Evolutionary conservation across 2,329 filamentous ascomycete species (phyloP), one percentile per base, ranked within the genome.

Genomic region (Salinomyces thailandicus): DNA sequence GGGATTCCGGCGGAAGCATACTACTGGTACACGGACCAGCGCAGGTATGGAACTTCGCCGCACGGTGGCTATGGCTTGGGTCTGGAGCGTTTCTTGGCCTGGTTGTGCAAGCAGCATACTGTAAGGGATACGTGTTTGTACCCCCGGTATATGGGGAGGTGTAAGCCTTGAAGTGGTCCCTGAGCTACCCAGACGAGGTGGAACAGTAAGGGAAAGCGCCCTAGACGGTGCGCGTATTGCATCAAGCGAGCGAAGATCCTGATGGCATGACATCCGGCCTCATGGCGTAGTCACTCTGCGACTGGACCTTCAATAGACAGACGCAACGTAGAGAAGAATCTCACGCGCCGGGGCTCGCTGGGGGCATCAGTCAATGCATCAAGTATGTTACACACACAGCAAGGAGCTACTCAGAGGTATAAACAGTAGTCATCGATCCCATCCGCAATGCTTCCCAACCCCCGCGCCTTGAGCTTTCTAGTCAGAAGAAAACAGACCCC

Each of bases 11-110:
- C 86, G 14, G 75, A 74, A 51, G 79, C 81, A 31, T 96, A 96
- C 67, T 96, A 93, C 72, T 98, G 91, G 91, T 98, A 96, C 68
- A 93, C 86, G 19, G 91, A 95, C 32, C 42, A 45, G 35, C 37
- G 50, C 19, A 85, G 81, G 63, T 94, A 96, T 58, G 91, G 91
- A 38, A 86, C 82, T 37, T 86, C 82, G 30, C 85, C 86, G 18
- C 89, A 96, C 63, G 86, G 86, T 45, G 87, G 89, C 37, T 96
- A 94, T 61, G 89, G 89, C 36, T 72, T 98, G 33, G 91, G 91
- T 50, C 72, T 94, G 35, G 89, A 96, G 71, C 77, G 89, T 31
- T 79, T 79, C 64, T 62, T 80, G 33, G 76, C 76, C 32, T 80
- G 76, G 76, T 59, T 80, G 57, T 79, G 75, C 58, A 75, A 72